phyloP scores from a whole-genome alignment of 2,329 filamentous ascomycete species.

The Aureobasidium lini region DNA sequence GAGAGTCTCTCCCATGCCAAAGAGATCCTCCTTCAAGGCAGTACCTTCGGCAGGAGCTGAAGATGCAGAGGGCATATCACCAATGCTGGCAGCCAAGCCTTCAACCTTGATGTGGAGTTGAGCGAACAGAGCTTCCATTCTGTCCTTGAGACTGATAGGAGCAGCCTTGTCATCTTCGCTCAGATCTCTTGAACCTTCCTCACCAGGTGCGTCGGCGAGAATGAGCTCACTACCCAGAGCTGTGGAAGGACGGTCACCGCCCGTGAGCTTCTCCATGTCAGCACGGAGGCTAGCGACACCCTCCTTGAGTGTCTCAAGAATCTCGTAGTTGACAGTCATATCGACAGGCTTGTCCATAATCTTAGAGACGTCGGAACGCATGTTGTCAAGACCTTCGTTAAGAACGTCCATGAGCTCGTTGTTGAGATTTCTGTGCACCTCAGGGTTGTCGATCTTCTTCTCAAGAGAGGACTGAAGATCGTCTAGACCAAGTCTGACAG shows the following conservation, averaged over 20 bases:
- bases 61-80: slow-evolving; percentile 37
- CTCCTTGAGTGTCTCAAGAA: slow-evolving; percentile 78
- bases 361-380: slow-evolving; percentile 67
- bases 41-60: slow-evolving; percentile 25
- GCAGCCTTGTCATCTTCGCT: slow-evolving; percentile 17
- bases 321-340: slow-evolving; percentile 79
- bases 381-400: slow-evolving; percentile 63
- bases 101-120: slow-evolving; percentile 82
- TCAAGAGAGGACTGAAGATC: slow-evolving; percentile 43
- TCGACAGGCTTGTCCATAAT: slow-evolving; percentile 73
- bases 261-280: slow-evolving; percentile 73
- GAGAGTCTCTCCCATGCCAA: slow-evolving; percentile 37
- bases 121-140: slow-evolving; percentile 73
- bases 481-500: slow-evolving; percentile 42
- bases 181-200: slow-evolving; percentile 30
- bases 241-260: slow-evolving; percentile 37
- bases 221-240: slow-evolving; percentile 48
- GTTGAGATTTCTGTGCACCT: slow-evolving; percentile 47
- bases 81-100: slow-evolving; percentile 53
- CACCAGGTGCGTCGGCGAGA: slow-evolving; percentile 45
- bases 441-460: slow-evolving; percentile 47
- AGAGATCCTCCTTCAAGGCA: slow-evolving; percentile 48
- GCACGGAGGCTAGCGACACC: slow-evolving; percentile 67
- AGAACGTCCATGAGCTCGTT: slow-evolving; percentile 54
- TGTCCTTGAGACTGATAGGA: slow-evolving; percentile 52